These are phyloP conservation scores for Arctium lappa DNA, from an alignment of 129 eudicot species.

Conservation along the genomic window DNA sequence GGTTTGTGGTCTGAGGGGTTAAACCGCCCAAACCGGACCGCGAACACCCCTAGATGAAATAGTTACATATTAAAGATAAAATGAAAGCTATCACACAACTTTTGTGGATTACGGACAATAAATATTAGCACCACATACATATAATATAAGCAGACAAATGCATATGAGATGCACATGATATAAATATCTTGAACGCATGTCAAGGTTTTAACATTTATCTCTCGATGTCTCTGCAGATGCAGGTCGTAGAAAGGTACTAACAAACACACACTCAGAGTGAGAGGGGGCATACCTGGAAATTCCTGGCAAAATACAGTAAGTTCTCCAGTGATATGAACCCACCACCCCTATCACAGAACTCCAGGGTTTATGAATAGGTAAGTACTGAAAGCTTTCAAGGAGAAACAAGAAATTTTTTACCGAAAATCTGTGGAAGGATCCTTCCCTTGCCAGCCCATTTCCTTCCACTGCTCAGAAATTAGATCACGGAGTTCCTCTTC, in stretches of 20 bases:
- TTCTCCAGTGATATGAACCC: constrained; percentile 43
- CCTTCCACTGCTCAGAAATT: constrained; percentile 98
- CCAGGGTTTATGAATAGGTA: constrained; percentile 10
- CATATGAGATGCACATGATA: not conserved
- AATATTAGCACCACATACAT: not conserved
- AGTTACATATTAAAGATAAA: not conserved
- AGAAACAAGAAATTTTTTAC: constrained; percentile 30
- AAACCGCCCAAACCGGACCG: too few species aligned
- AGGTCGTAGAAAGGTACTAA: not conserved
- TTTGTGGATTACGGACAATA: not conserved
- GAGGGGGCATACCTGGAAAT: constrained; percentile 29
- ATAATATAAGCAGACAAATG: not conserved
- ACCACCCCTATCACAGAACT: constrained; percentile 36
- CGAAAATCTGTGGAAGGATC: constrained; percentile 99
- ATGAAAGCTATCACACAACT: not conserved
- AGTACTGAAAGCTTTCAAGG: not conserved
- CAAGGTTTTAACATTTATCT: not conserved
- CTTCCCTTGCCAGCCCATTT: constrained; percentile 99
- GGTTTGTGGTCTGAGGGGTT: too few species aligned
- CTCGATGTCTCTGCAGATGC: not conserved
- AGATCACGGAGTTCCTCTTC: constrained; percentile 69
- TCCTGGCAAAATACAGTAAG: constrained; percentile 32
- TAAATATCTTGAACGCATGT: not conserved
- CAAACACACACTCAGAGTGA: not conserved
- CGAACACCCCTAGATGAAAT: too few species aligned